A percentile compares a stretch with the other conserved stretches of the same genome.
Evolutionary conservation across 176 grass and related monocot genomes (phyloP).

Genomic region (Pharus latifolius): DNA sequence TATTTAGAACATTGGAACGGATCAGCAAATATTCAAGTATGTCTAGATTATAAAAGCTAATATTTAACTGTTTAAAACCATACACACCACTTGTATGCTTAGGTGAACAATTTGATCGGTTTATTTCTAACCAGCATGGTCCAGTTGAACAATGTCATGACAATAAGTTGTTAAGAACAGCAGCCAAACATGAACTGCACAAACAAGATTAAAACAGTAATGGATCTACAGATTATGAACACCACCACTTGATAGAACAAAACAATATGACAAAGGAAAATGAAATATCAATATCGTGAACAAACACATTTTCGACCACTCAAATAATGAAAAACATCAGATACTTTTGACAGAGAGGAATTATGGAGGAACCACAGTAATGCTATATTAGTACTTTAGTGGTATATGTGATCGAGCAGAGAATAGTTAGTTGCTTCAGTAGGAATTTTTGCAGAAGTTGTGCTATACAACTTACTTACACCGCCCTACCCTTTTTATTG

Average conservation of each 20-base stretch:
- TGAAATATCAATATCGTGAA: neutral
- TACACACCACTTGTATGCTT: neutral
- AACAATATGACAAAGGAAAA: neutral
- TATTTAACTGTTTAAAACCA: neutral
- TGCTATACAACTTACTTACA: constrained; percentile 15
- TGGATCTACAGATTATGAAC: neutral
- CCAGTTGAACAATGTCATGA: neutral
- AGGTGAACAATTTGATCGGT: neutral
- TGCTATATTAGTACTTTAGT: neutral
- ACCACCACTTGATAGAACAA: neutral
- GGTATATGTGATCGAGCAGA: neutral
- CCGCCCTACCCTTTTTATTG: neutral
- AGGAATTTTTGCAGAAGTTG: constrained; percentile 4
- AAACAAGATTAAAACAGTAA: neutral
- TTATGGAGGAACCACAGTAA: neutral
- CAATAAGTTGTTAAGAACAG: neutral
- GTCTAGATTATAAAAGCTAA: neutral
- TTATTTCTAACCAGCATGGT: neutral
- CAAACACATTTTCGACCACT: neutral
- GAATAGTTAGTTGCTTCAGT: neutral
- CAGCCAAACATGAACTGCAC: neutral
- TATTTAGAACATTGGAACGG: too few relatives aligned
- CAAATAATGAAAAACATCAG: neutral
- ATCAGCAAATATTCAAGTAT: neutral
- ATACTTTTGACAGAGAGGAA: neutral